Evolutionary conservation across 2,329 filamentous ascomycete genomes (phyloP).

Genomic region (Phoma sp.): DNA sequence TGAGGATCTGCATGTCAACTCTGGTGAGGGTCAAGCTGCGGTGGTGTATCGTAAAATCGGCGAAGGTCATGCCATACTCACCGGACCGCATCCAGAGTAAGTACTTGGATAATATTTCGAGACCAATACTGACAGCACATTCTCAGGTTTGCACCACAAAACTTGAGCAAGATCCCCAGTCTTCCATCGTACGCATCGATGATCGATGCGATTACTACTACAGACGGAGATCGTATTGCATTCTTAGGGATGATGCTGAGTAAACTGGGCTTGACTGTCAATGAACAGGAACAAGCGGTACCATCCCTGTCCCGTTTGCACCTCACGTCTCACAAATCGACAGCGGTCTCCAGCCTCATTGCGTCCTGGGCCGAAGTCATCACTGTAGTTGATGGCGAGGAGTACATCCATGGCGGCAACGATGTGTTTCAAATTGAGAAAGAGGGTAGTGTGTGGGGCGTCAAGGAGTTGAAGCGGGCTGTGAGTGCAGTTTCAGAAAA

Average conservation of each 20-base stretch:
- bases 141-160: constrained; percentile 78
- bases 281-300: constrained; percentile 70
- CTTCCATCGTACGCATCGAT: constrained; percentile 74
- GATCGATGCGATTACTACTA: constrained; percentile 70
- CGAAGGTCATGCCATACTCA: constrained; percentile 79
- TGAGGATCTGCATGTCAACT: constrained; percentile 76
- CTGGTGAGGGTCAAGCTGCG: constrained; percentile 76
- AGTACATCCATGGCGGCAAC: constrained; percentile 79
- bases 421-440: constrained; percentile 84
- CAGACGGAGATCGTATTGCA: constrained; percentile 72
- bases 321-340: constrained; percentile 73
- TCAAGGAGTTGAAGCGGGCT: constrained; percentile 43
- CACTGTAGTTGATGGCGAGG: constrained; percentile 68
- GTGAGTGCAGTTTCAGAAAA: constrained; percentile 42
- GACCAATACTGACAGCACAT: constrained; percentile 14
- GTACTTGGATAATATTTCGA: constrained; percentile 27
- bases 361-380: constrained; percentile 72
- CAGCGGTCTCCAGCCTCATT: constrained; percentile 73
- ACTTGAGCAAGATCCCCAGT: constrained; percentile 72
- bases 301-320: constrained; percentile 84
- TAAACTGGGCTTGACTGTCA: constrained; percentile 84
- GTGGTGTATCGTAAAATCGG: constrained; percentile 85
- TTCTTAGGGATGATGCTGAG: constrained; percentile 82
- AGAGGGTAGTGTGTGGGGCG: constrained; percentile 57
- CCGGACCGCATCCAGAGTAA: constrained; percentile 91